These are phyloP conservation scores for Diaporthe helianthi DNA, from an alignment of 2,329 filamentous ascomycete species.

Conservation along the genomic window DNA sequence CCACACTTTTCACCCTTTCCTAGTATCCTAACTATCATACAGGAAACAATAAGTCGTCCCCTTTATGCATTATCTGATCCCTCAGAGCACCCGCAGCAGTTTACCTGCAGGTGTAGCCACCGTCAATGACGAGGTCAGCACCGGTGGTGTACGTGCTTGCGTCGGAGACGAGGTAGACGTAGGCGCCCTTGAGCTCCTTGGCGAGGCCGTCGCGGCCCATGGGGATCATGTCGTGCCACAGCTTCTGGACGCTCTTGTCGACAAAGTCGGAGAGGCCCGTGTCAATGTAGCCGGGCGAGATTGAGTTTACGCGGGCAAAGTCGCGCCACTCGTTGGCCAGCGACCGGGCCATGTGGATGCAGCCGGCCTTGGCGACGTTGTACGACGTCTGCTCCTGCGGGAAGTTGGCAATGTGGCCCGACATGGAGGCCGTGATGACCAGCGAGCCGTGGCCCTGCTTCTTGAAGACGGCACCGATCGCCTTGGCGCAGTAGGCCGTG, in stretches of 20 bases:
- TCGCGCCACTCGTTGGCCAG: constrained; percentile 69
- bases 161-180: constrained; percentile 77
- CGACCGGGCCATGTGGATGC: constrained; percentile 59
- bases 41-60: background rate
- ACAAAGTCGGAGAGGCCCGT: constrained; percentile 73
- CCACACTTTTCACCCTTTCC: background rate
- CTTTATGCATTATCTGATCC: too few species aligned
- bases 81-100: background rate
- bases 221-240: constrained; percentile 78
- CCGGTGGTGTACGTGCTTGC: constrained; percentile 80
- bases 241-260: constrained; percentile 68
- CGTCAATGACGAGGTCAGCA: constrained; percentile 73
- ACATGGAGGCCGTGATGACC: constrained; percentile 81
- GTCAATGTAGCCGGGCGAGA: constrained; percentile 66
- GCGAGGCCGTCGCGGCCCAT: constrained; percentile 73
- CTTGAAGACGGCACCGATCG: constrained; percentile 34
- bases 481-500: constrained; percentile 87
- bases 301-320: constrained; percentile 63
- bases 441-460: constrained; percentile 65
- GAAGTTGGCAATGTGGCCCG: constrained; percentile 78
- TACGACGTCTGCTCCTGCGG: constrained; percentile 78
- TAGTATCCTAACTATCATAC: constrained; percentile 1
- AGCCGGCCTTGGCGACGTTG: constrained; percentile 74
- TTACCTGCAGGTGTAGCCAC: constrained; percentile 65
- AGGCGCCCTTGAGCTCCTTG: constrained; percentile 77